phyloP scores from a whole-genome alignment of 108 stramenopile genomes.

The Cyclotella baltica region DNA sequence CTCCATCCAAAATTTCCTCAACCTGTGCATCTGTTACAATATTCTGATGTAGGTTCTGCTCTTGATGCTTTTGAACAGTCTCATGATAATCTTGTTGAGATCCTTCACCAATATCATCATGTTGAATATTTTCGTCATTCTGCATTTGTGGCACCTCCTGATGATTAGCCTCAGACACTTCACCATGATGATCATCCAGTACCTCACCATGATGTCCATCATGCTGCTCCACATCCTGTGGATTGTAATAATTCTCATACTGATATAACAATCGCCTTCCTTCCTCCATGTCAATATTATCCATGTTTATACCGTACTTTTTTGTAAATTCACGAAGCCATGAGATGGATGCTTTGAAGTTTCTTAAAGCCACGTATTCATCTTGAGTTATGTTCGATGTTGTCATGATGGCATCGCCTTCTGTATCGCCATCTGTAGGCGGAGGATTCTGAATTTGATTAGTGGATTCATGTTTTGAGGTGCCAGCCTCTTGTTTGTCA shows the following conservation, averaged over 20 bases:
- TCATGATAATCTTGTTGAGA: too few relatives aligned
- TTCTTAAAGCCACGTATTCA: slow-evolving; percentile 22
- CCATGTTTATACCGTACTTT: slow-evolving; percentile 33
- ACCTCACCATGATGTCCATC: neutral
- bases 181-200: neutral
- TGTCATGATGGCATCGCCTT: neutral
- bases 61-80: too few relatives aligned
- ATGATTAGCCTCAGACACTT: neutral
- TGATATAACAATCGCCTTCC: too few relatives aligned
- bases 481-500: neutral
- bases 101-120: too few relatives aligned
- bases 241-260: too few relatives aligned
- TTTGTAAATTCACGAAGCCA: slow-evolving; percentile 42
- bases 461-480: neutral
- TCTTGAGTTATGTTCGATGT: slow-evolving; percentile 17
- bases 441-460: neutral
- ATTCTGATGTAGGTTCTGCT: neutral
- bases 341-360: slow-evolving; percentile 40
- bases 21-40: neutral
- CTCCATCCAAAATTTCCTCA: neutral
- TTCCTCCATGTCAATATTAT: neutral
- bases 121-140: too few relatives aligned
- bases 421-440: neutral
- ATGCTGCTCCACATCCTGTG: neutral
- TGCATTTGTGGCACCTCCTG: neutral